Conservation (phyloP, 2,329 filamentous ascomycete species). For the Phialophora verrucosa region DNA sequence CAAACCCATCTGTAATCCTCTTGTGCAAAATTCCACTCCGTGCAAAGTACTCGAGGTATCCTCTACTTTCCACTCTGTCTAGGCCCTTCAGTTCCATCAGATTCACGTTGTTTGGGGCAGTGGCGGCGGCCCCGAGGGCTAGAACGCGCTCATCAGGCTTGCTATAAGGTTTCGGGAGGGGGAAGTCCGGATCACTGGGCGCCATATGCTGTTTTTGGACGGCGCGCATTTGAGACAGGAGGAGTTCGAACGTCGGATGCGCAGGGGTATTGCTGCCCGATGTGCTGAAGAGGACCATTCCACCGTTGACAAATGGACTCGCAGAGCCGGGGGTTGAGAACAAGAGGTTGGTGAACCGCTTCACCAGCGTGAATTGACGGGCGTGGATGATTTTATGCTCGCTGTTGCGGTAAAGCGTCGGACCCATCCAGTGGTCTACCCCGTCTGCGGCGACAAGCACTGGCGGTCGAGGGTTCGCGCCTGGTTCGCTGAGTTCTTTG, state of each 20-base stretch:
- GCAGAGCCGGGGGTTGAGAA: conserved; percentile 60
- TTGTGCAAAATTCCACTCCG: conserved; percentile 78
- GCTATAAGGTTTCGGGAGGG: conserved; percentile 59
- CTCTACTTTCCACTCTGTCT: conserved; percentile 74
- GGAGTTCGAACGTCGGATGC: conserved; percentile 71
- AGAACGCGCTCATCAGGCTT: conserved; percentile 60
- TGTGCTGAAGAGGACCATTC: conserved; percentile 75
- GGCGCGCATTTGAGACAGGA: conserved; percentile 60
- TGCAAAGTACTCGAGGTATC: conserved; percentile 92
- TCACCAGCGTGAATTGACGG: conserved; percentile 78
- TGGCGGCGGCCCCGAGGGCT: conserved; percentile 44
- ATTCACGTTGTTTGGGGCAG: conserved; percentile 39
- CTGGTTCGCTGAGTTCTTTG: conserved; percentile 70
- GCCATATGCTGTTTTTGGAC: conserved; percentile 43
- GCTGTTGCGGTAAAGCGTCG: conserved; percentile 75
- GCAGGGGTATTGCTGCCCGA: conserved; percentile 72
- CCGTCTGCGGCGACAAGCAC: conserved; percentile 80
- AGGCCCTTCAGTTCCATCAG: conserved; percentile 68
- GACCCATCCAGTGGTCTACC: conserved; percentile 78
- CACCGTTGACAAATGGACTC: conserved; percentile 69
- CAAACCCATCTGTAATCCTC: conserved; percentile 70
- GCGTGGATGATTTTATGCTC: conserved; percentile 78
- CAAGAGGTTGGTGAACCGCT: conserved; percentile 75
- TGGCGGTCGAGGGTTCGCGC: conserved; percentile 59
- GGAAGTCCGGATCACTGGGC: conserved; percentile 49